Base-by-base conservation (phyloP, 345 rosid species). In the Ceriops tagal region DNA sequence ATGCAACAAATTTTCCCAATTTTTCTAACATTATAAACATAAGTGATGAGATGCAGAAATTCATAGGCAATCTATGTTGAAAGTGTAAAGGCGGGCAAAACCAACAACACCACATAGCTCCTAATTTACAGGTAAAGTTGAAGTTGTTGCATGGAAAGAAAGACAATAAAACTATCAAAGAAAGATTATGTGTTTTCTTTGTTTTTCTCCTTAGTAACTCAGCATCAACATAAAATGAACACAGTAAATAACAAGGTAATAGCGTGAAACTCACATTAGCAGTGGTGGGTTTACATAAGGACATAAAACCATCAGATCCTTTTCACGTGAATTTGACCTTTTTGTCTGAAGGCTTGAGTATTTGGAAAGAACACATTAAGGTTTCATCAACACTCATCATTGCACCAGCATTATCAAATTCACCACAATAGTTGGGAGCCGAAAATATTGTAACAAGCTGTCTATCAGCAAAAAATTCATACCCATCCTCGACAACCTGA, bases 401-500 rank as follows among this genome's bases (percentile, higher is more conserved):
- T 43, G 98, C 96, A 53, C 96, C 98, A 21, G 95, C 90, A 67
- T 92, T 92, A 80, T 92, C 92, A 71, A 92, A 92, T 80, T 92
- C 98, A 21, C 98, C 98, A 0, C 96, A 92, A 73, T 92, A 92
- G 82, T 92, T 92, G 22, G 97, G 97, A 53, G 97, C 97, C 21
- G 95, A 92, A 81, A 92, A 92, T 65, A 92, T 86, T 1, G 98
- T 88, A 34, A 92, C 96, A 59, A 92, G 95, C 73, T 84, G 89
- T 77, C 93, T 88, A 46, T 89, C 88, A 55, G 96, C 96, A 43
- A 92, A 89, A 83, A 92, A 92, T 75, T 92, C 97, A 28, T 92
- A 92, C 18, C 97, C 97, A 75, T 92, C 97, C 82, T 92, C 97
- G 53, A 92, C 96, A 78, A 92, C 97, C 96, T 89, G 82, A 55